These are phyloP conservation scores for Acanthamoeba culbertsoni DNA, from an alignment of 208 protist species.

Conservation along the genomic window DNA sequence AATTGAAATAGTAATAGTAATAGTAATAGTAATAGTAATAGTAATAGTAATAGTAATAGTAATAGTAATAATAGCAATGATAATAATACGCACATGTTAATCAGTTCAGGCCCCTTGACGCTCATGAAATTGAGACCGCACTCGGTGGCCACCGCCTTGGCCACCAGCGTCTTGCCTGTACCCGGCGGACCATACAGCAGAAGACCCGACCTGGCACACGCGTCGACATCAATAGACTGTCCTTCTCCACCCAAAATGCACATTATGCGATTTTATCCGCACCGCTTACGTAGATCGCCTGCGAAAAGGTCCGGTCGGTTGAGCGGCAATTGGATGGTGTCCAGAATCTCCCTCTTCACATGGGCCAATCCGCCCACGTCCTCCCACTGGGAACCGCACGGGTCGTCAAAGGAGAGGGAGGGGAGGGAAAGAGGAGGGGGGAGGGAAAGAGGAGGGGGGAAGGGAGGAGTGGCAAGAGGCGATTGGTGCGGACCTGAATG, in stretches of 20 bases:
- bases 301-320: slow-evolving; percentile 91
- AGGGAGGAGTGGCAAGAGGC: background rate
- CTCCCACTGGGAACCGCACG: slow-evolving; percentile 78
- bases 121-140: slow-evolving; percentile 78
- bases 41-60: no score
- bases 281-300: slow-evolving; percentile 53
- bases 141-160: slow-evolving; percentile 83
- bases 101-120: slow-evolving; percentile 84
- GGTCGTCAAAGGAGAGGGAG: background rate
- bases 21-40: no score
- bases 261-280: no score
- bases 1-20: no score
- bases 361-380: slow-evolving; percentile 90
- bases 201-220: slow-evolving; percentile 32
- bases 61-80: background rate
- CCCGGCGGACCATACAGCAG: slow-evolving; percentile 33
- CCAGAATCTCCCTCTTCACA: slow-evolving; percentile 93
- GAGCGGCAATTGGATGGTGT: slow-evolving; percentile 94
- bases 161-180: slow-evolving; percentile 83
- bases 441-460: background rate
- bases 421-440: background rate
- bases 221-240: background rate
- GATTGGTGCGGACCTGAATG: background rate
- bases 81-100: slow-evolving; percentile 76
- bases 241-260: background rate